Base-by-base conservation (phyloP, 768 basidiomycete genomes). In the Terana coerulea region DNA sequence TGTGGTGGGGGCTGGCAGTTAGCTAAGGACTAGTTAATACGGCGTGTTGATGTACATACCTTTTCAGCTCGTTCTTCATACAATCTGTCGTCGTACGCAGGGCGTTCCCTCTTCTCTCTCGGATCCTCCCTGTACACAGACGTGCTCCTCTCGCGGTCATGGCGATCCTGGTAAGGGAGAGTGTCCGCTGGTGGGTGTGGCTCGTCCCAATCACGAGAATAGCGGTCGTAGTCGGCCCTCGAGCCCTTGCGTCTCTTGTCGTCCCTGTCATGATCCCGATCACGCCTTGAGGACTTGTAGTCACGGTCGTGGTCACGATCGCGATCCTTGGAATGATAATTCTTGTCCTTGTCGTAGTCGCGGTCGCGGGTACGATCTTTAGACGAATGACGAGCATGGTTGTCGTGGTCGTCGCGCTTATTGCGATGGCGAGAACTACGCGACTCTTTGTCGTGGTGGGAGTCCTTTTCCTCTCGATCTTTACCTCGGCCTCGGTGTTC, bases 21-120 rank as follows among this genome's bases (percentile, higher is more conserved):
- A 48, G 28, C 14, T 29, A 35, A 28, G 53, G 49, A 28, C 34
- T 44, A 46, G 26, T 31, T n/a, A 12, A 46, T 35, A 40, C 33
- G n/a, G n/a, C n/a, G 35, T 29, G 52, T 47, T n/a, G 21, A 30
- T 25, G n/a, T 46, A 57, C 71, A 36, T 53, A 85, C 87, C 78
- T 90, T 88, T 62, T 87, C 84, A 26, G 74, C 78, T 49, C 84
- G 77, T 28, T 81, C 80, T 47, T 79, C 75, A 48, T 70, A 66
- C n/a, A 68, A 64, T 49, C 66, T 71, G 31, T 83, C 81, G 8
- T 77, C 80, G 49, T 72, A 66, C 48, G 51, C 65, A 10, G 61
- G 53, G 35, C 60, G 49, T 50, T 69, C 68, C 19, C 73, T 62
- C 47, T 69, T 69, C 42, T 68, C 56, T 49, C 56, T 63, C 57